phyloP scores from a whole-genome alignment of 345 rosid species.

The Eucalyptus cloeziana region DNA sequence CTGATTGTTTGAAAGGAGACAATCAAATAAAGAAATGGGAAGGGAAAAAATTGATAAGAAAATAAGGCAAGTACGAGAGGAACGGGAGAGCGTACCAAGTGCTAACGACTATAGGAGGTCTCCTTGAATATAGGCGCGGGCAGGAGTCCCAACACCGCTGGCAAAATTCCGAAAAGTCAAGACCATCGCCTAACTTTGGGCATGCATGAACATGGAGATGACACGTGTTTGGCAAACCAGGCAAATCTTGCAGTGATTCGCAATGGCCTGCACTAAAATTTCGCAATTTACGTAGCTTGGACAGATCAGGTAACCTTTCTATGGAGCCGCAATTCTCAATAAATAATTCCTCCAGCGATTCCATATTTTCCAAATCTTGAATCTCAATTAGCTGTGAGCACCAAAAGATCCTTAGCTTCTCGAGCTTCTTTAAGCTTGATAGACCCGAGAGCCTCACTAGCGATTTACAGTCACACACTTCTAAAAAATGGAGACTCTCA shows the following conservation, averaged over 20 bases:
- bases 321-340: too few species aligned
- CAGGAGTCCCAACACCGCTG: neutral
- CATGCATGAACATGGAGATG: neutral
- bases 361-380: too few species aligned
- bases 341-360: too few species aligned
- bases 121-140: neutral
- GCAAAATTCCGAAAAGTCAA: neutral
- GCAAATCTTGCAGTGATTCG: neutral
- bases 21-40: neutral
- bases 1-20: neutral
- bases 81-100: neutral
- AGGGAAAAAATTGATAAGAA: neutral
- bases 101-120: neutral
- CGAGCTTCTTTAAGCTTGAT: too few species aligned
- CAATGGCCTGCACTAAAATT: neutral
- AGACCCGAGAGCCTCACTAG: too few species aligned
- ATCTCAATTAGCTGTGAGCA: too few species aligned
- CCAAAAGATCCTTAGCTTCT: too few species aligned
- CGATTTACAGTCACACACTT: too few species aligned
- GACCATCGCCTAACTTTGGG: neutral
- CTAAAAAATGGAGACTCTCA: too few species aligned
- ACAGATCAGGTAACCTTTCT: neutral
- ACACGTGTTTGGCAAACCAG: neutral
- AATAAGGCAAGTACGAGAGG: neutral
- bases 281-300: neutral